Percentiles rank a stretch among this genome's conserved stretches.
Conservation (phyloP, 345 rosid species). For the Acer yangbiense region DNA sequence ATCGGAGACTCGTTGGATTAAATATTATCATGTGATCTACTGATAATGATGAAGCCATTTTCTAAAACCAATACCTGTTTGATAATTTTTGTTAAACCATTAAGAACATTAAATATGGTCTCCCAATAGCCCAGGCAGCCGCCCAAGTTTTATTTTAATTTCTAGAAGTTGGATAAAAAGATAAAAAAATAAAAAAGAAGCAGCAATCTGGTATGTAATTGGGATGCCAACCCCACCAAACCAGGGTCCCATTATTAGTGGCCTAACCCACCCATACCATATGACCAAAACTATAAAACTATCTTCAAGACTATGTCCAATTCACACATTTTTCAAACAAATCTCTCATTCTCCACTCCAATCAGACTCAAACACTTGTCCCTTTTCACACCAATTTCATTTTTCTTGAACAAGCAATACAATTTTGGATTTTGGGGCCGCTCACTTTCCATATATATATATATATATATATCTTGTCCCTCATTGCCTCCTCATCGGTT, state of each 20-base stretch:
- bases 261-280: slow-evolving; percentile 45
- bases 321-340: background rate
- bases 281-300: slow-evolving; percentile 2
- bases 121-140: too few relatives aligned
- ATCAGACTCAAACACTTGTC: slow-evolving; percentile 20
- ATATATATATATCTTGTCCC: slow-evolving; percentile 26
- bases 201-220: slow-evolving; percentile 24
- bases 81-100: too few relatives aligned
- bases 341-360: background rate
- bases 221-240: slow-evolving; percentile 64
- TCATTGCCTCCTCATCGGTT: background rate
- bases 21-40: too few relatives aligned
- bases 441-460: slow-evolving; percentile 29
- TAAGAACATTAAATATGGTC: too few relatives aligned
- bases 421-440: background rate
- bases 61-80: too few relatives aligned
- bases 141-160: background rate
- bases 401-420: slow-evolving; percentile 14
- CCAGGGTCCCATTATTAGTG: slow-evolving; percentile 44
- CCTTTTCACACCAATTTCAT: slow-evolving; percentile 17
- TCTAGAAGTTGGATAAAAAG: background rate
- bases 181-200: background rate
- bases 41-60: background rate
- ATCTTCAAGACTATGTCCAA: background rate
- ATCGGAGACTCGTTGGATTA: background rate